Evolutionary conservation across 2,329 filamentous ascomycete species (phyloP).

Genomic region (Venturia carpophila): DNA sequence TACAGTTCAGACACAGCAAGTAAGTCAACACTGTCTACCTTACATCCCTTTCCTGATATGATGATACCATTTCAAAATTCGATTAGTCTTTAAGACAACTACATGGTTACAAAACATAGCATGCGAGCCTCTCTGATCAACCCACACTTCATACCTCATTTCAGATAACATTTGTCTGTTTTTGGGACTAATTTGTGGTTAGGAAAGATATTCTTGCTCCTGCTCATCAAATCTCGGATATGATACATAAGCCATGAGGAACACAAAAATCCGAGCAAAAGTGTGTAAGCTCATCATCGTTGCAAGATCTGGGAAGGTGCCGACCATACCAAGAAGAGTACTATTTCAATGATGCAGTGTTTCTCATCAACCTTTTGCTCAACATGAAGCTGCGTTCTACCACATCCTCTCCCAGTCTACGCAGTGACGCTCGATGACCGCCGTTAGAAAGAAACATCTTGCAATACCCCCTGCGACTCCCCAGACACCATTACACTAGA

Average conservation of each 20-base stretch:
- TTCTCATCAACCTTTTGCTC: neutral
- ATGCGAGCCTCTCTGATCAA: conserved; percentile 66
- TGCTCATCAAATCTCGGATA: neutral
- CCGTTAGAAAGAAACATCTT: neutral
- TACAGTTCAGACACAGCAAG: conserved; percentile 55
- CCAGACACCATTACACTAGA: neutral
- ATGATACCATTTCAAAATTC: conserved; percentile 69
- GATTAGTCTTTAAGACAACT: conserved; percentile 99
- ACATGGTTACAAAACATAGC: conserved; percentile 66
- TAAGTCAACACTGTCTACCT: conserved; percentile 43
- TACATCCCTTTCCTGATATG: conserved; percentile 40
- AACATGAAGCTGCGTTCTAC: neutral
- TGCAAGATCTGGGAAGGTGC: too few relatives aligned
- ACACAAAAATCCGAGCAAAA: neutral
- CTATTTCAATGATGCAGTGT: too few relatives aligned
- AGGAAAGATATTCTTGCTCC: neutral
- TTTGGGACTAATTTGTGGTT: neutral
- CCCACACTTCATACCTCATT: neutral
- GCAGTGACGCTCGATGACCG: neutral
- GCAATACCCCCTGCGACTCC: neutral
- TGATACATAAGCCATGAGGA: neutral
- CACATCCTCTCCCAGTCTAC: neutral
- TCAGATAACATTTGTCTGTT: neutral
- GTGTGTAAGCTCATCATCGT: too few relatives aligned
- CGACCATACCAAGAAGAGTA: too few relatives aligned